Evolutionary conservation across 2,329 filamentous ascomycete genomes (phyloP), one percentile per base, ranked within the genome.

Genomic region (Fusarium nematophilum): DNA sequence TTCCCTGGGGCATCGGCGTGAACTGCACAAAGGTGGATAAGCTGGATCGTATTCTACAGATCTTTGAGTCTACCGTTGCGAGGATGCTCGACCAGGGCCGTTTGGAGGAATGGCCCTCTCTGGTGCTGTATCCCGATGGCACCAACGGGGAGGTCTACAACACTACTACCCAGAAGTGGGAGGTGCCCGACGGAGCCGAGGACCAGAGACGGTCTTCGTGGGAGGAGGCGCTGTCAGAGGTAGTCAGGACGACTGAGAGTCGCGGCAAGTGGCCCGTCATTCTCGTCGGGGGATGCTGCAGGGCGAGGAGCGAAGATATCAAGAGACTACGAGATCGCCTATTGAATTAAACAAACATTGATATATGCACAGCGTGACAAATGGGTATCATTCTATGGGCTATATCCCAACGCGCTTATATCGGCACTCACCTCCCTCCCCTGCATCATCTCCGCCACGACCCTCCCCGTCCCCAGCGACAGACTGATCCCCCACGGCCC

Each of bases 401-500:
- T 39, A 26, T 59, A 66, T 33, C 69, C 62, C 36, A 71, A 49
- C 13, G 33, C 51, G 39, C 57, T 64, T 9, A 92, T 76, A 75
- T 90, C 84, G 1, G 82, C 87, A 59, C 84, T 89, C 44, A 83
- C 74, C 57, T 75, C 71, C 57, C 79, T 75, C 2, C 86, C 87
- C 65, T 85, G 80, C 34, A 91, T 80, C 81, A 93, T 80, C 75
- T 93, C 90, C 9, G 88, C 83, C 76, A 93, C 77, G 6, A 91
- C 85, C 62, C 84, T 83, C 0, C 90, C 91, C 0, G 89, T 93
- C 2, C 90, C 90, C 25, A 91, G 74, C 13, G 80, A 79, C 67
- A 86, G 69, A 40, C 80, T 83, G 21, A 90, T 90, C 0, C 90
- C 90, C 90, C 90, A 93, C 0, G 90, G 88, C 1, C 90, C 90